These are phyloP conservation scores for Rhodotorula paludigena DNA, from an alignment of 768 basidiomycete species.

Conservation along the genomic window DNA sequence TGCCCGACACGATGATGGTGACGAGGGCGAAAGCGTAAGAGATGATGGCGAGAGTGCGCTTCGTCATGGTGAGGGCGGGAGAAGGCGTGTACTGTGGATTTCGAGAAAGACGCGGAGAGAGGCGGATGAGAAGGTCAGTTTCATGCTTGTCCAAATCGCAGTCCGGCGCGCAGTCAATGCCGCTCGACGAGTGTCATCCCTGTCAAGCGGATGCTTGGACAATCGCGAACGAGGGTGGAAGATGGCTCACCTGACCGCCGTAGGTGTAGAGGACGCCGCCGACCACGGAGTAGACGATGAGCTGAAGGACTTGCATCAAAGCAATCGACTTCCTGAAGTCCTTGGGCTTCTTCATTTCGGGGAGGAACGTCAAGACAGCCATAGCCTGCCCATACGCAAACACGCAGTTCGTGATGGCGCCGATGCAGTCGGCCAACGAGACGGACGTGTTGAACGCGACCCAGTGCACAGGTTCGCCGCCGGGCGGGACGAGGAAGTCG, in stretches of 20 bases:
- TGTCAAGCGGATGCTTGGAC: neutral
- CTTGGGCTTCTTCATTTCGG: neutral
- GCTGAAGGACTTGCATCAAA: slow-evolving; percentile 1
- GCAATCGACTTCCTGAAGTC: neutral
- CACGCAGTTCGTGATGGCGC: slow-evolving; percentile 6
- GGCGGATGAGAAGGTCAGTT: too few species aligned
- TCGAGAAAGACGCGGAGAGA: neutral
- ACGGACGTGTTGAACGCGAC: neutral
- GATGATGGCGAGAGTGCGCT: neutral
- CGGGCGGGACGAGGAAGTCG: neutral
- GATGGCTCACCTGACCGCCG: slow-evolving; percentile 11
- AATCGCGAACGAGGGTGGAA: neutral
- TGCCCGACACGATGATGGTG: slow-evolving; percentile 15
- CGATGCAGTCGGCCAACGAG: neutral
- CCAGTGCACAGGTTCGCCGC: neutral
- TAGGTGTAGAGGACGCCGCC: slow-evolving; percentile 8
- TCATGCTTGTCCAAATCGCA: too few species aligned
- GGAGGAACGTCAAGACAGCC: slow-evolving; percentile 17
- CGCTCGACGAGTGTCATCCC: too few species aligned
- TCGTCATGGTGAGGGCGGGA: slow-evolving; percentile 2
- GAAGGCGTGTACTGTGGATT: neutral
- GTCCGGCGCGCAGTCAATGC: too few species aligned
- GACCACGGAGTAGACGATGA: slow-evolving; percentile 17
- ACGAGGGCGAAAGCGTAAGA: slow-evolving; percentile 18
- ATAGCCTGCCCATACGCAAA: slow-evolving; percentile 12